Evolutionary conservation across 331 rosid species (phyloP).

Genomic region (Phaseolus coccineus): DNA sequence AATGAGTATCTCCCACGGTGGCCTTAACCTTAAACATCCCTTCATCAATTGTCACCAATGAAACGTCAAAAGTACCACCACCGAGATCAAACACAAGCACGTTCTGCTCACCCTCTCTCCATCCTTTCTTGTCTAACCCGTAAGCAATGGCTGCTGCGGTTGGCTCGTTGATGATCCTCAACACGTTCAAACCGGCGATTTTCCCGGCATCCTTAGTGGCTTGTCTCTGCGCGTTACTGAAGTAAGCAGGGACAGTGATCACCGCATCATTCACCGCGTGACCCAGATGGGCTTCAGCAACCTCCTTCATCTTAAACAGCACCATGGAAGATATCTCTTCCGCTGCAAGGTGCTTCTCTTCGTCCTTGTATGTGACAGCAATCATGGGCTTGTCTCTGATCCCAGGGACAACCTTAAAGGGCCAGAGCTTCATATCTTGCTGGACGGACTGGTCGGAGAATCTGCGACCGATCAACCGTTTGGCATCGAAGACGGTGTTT

Average conservation of each 20-base stretch:
- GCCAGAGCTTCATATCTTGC: slow-evolving; percentile 40
- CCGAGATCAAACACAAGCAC: slow-evolving; percentile 52
- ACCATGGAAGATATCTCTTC: slow-evolving; percentile 48
- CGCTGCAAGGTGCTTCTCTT: slow-evolving; percentile 37
- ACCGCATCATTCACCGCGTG: slow-evolving; percentile 29
- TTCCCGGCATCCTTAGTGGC: slow-evolving; percentile 48
- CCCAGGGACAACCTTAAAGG: slow-evolving; percentile 44
- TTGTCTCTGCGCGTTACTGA: slow-evolving; percentile 48
- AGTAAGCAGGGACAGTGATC: slow-evolving; percentile 51
- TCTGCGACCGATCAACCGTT: slow-evolving; percentile 41
- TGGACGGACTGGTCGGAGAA: slow-evolving; percentile 40
- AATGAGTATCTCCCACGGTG: slow-evolving; percentile 43
- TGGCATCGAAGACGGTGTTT: slow-evolving; percentile 41
- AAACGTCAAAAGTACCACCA: slow-evolving; percentile 52
- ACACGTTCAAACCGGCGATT: slow-evolving; percentile 42
- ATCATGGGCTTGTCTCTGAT: slow-evolving; percentile 41
- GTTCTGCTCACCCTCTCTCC: slow-evolving; percentile 42
- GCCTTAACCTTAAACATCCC: slow-evolving; percentile 49
- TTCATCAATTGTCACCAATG: slow-evolving; percentile 40
- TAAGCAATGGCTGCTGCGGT: slow-evolving; percentile 50
- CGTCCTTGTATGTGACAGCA: slow-evolving; percentile 27
- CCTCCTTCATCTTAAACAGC: slow-evolving; percentile 43
- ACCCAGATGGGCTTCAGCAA: slow-evolving; percentile 36
- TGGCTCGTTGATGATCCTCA: slow-evolving; percentile 49
- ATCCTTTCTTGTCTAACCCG: slow-evolving; percentile 40